Base-by-base conservation (phyloP, 176 grass and related monocot genomes). In the Echinochloa phyllopogon region DNA sequence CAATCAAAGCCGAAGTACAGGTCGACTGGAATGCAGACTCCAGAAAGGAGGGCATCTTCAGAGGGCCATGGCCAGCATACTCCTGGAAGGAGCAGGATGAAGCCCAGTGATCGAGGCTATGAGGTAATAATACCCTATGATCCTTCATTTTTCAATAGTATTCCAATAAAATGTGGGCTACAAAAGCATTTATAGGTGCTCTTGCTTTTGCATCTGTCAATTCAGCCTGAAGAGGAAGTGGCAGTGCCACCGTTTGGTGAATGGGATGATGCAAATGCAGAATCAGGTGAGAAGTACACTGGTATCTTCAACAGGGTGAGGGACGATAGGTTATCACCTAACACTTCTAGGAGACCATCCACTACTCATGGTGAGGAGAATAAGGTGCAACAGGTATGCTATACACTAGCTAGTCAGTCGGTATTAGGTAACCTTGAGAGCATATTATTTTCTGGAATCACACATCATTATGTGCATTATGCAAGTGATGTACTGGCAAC, bases 261-360 rank as follows among this genome's bases (percentile, higher is more conserved):
- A 8, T 93, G 91, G 91, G 91, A 93, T 74, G 91, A 87, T 53
- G 61, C 66, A 53, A 84, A 90, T 49, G 88, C 91, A 24, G 85
- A 17, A 61, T 90, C 91, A 10, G 91, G 91, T 1, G 91, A 93
- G 76, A 88, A 85, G 21, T 93, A 79, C 58, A 93, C 88, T 6
- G 88, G 88, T 59, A 93, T 93, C 73, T 93, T 93, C 77, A 87
- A 90, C 75, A 87, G 70, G 50, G 89, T 91, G 56, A 91, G 89
- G 81, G 13, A 87, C 10, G 45, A 87, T 29, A 84, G 71, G 21
- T 69, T 91, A 25, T 91, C 89, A 10, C 89, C 89, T 16, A 50
- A 42, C 61, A 25, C 89, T 69, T 91, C 89, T 52, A 79, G 80
- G 84, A 80, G 80, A 23, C 75, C 75, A 6, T 81, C 75, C 69